Conservation (phyloP, 2,329 filamentous ascomycete species). For the Simplicillium aogashimaense region DNA sequence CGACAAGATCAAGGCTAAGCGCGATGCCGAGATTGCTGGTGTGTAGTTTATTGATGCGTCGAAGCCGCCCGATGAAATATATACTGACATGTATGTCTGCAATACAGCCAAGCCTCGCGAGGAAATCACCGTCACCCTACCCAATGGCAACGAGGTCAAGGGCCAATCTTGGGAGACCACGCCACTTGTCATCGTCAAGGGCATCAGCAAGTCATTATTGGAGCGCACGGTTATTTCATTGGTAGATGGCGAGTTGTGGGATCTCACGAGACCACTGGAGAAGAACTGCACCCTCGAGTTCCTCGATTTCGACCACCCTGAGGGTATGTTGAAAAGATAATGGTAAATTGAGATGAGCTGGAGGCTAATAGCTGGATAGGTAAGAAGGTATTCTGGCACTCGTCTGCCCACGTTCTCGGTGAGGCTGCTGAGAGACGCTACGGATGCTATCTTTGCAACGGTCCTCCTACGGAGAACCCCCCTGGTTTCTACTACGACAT, state of each 20-base stretch:
- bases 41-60: slow-evolving; percentile 9
- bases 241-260: slow-evolving; percentile 81
- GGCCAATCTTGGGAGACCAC: slow-evolving; percentile 90
- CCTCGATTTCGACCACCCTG: slow-evolving; percentile 60
- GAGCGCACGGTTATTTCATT: slow-evolving; percentile 81
- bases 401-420: slow-evolving; percentile 88
- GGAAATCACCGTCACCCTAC: slow-evolving; percentile 63
- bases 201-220: slow-evolving; percentile 75
- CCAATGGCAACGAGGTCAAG: slow-evolving; percentile 58
- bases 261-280: slow-evolving; percentile 84
- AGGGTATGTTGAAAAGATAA: slow-evolving; percentile 14
- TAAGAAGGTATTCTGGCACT: slow-evolving; percentile 97
- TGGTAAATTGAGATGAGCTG: neutral
- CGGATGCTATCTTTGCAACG: slow-evolving; percentile 86
- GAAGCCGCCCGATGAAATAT: neutral
- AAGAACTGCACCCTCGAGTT: slow-evolving; percentile 77
- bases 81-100: neutral
- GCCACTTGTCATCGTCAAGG: slow-evolving; percentile 65
- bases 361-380: slow-evolving; percentile 30
- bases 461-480: slow-evolving; percentile 72
- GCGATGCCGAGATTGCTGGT: slow-evolving; percentile 61
- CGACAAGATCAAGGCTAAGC: slow-evolving; percentile 75
- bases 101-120: slow-evolving; percentile 54
- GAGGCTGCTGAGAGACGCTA: slow-evolving; percentile 87
- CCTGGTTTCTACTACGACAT: slow-evolving; percentile 95